These are phyloP conservation scores for Rhodotorula graminis DNA, from an alignment of 768 basidiomycete genomes.

Conservation along the genomic window DNA sequence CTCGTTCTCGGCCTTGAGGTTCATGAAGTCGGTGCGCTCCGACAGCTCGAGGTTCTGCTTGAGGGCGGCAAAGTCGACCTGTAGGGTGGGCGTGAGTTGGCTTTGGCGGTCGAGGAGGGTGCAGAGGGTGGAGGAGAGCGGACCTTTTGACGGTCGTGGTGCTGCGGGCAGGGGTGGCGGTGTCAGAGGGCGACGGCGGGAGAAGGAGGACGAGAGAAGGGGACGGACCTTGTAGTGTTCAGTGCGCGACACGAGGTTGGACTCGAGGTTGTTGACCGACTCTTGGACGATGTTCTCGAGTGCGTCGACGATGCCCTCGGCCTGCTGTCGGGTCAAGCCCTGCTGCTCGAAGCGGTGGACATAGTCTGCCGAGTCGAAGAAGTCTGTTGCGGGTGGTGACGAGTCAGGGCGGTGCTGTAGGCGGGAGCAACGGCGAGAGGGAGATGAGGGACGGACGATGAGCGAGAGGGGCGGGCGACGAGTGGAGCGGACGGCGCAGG, in stretches of 20 bases:
- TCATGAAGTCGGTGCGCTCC: slow-evolving; percentile 92
- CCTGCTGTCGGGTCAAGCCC: slow-evolving; percentile 54
- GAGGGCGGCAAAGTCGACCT: slow-evolving; percentile 88
- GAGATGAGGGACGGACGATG: slow-evolving; percentile 10
- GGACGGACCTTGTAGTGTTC: slow-evolving; percentile 87
- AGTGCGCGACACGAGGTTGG: slow-evolving; percentile 89
- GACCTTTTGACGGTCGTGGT: slow-evolving; percentile 80
- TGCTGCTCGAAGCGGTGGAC: slow-evolving; percentile 84
- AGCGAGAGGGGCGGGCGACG: background rate
- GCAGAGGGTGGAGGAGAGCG: background rate
- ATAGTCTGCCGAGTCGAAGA: slow-evolving; percentile 94
- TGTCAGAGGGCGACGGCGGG: too few species aligned
- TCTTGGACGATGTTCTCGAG: slow-evolving; percentile 97
- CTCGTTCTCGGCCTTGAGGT: slow-evolving; percentile 95
- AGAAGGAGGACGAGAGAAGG: background rate
- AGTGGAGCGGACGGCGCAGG: background rate
- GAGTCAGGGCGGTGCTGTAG: background rate
- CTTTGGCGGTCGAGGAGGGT: background rate
- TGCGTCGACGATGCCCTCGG: slow-evolving; percentile 89
- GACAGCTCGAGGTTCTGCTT: slow-evolving; percentile 74
- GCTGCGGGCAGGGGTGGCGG: slow-evolving; percentile 50
- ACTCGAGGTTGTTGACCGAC: slow-evolving; percentile 90
- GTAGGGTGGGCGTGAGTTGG: background rate
- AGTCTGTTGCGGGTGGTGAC: slow-evolving; percentile 43
- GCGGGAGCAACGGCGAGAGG: background rate